Evolutionary conservation across 2,329 filamentous ascomycete species (phyloP).

Genomic region (Cladosporium phlei): DNA sequence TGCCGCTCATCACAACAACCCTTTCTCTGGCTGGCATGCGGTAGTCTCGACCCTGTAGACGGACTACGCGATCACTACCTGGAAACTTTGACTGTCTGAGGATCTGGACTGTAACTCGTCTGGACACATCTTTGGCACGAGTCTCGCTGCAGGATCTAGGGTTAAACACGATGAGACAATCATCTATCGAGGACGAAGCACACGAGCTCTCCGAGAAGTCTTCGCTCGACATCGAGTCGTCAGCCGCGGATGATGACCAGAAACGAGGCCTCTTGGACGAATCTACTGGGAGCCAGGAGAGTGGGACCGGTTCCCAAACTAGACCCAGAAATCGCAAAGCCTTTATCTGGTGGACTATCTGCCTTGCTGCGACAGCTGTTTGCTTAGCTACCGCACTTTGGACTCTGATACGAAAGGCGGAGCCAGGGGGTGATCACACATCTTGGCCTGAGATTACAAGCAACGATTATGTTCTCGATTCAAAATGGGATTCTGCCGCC

Average conservation of each 20-base stretch:
- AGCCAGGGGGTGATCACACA: too few relatives aligned
- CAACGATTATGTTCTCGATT: conserved; percentile 54
- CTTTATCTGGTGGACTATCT: neutral
- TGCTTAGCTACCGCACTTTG: neutral
- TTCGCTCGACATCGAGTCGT: neutral
- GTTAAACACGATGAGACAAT: neutral
- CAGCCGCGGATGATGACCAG: neutral
- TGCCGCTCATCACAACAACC: too few relatives aligned
- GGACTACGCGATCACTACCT: too few relatives aligned
- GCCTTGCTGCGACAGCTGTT: neutral
- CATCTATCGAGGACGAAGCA: neutral
- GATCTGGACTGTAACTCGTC: too few relatives aligned
- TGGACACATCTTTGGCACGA: too few relatives aligned
- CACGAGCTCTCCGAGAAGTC: neutral
- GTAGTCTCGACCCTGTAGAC: too few relatives aligned
- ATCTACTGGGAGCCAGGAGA: neutral
- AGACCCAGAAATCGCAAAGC: neutral
- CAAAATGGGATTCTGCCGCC: conserved; percentile 52
- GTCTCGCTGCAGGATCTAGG: too few relatives aligned
- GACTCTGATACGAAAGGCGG: neutral
- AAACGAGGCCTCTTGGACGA: neutral
- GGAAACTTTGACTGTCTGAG: too few relatives aligned
- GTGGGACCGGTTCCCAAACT: neutral
- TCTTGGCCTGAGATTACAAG: conserved; percentile 20
- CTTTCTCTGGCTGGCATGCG: too few relatives aligned